These are phyloP conservation scores for Hericium rajendrae DNA, from an alignment of 768 basidiomycete species.

Conservation along the genomic window DNA sequence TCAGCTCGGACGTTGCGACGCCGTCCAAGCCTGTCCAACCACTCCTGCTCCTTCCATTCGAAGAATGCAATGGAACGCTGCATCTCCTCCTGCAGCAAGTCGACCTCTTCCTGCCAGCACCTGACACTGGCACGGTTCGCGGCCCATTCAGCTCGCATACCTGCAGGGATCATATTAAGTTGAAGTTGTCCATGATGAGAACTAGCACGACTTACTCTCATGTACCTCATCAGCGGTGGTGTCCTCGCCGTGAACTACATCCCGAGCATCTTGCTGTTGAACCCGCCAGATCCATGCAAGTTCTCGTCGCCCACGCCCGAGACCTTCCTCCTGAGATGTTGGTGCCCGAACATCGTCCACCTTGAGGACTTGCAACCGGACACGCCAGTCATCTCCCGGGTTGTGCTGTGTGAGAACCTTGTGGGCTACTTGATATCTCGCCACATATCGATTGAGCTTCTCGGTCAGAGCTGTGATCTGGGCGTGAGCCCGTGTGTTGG, in stretches of 20 bases:
- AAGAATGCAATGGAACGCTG: conserved; percentile 14
- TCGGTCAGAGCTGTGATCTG: neutral
- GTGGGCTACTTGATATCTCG: neutral
- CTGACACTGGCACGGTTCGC: conserved; percentile 1
- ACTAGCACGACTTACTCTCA: neutral
- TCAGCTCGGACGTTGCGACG: neutral
- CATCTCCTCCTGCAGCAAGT: conserved; percentile 21
- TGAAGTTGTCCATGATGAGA: neutral
- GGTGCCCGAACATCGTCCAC: neutral
- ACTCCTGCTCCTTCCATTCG: conserved; percentile 8
- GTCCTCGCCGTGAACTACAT: neutral
- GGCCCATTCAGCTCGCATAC: conserved; percentile 10
- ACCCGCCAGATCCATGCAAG: no score
- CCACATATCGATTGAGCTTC: neutral
- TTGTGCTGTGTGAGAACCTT: neutral
- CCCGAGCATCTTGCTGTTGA: neutral
- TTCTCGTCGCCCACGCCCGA: neutral
- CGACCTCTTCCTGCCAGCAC: conserved; percentile 9
- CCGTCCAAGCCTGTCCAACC: neutral
- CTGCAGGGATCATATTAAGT: neutral
- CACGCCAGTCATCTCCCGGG: neutral
- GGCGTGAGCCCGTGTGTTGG: neutral
- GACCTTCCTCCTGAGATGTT: neutral
- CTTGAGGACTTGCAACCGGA: neutral
- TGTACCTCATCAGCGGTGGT: neutral